These are phyloP conservation scores for Syzygium malaccense DNA, from an alignment of 441 rosid species.

Conservation along the genomic window DNA sequence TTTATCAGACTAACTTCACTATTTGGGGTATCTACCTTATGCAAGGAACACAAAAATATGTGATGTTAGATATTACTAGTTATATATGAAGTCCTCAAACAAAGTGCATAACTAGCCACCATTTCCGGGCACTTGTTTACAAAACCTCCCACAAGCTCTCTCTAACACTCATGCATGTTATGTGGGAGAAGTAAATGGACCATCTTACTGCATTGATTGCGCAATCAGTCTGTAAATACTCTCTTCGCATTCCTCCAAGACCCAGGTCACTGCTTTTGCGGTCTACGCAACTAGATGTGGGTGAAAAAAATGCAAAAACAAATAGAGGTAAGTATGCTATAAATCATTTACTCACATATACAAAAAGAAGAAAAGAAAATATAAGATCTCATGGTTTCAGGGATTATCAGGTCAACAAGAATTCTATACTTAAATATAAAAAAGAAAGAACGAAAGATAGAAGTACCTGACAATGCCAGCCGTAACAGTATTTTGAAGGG, in stretches of 20 bases:
- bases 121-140: neutral
- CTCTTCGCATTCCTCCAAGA: constrained; percentile 77
- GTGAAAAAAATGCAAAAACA: neutral
- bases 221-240: constrained; percentile 82
- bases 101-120: neutral
- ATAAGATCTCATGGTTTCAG: neutral
- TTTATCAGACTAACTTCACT: neutral
- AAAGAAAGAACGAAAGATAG: neutral
- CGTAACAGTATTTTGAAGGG: constrained; percentile 83
- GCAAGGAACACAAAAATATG: neutral
- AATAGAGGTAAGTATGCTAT: neutral
- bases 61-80: neutral
- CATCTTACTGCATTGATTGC: constrained; percentile 62
- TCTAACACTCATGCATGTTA: neutral
- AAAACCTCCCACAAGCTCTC: neutral
- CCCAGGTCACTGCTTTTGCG: constrained; percentile 97
- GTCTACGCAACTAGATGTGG: constrained; percentile 60
- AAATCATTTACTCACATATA: neutral
- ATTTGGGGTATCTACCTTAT: neutral
- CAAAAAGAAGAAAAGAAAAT: neutral
- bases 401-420: neutral
- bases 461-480: constrained; percentile 88
- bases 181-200: constrained; percentile 5
- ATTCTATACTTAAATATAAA: neutral
- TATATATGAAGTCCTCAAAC: neutral